Base-by-base conservation (phyloP, 2,329 filamentous ascomycete species). In the Colletotrichum gigasporum region DNA sequence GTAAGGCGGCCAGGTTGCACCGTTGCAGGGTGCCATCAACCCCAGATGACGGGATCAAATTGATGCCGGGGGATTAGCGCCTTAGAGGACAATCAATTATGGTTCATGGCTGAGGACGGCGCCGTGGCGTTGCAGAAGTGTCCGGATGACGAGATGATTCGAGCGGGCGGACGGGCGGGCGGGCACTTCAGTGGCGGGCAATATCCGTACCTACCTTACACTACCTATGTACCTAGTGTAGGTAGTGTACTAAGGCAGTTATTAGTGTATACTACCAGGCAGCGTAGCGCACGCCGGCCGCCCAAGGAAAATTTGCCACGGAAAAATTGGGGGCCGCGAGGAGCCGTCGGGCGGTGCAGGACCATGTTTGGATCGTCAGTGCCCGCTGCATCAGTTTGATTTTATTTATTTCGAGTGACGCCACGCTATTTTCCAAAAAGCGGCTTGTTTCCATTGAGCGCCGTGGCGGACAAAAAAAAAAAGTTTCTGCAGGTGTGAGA, bases 401-500 rank as follows among this genome's bases (percentile, higher is more conserved):
- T 55, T 45, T 30, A 11, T 34, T 34, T 26, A 32, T 20, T 47
- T 37, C 37, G 35, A 59, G 45, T 30, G 30, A 54, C 47, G 47
- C 20, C 11, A 53, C 18, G n/a, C n/a, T n/a, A n/a, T n/a, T n/a
- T n/a, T n/a, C 7, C 55, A 41, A 48, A 55, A 55, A 10, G 39
- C 41, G 41, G 47, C 61, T 41, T 60, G 55, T 53, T 60, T 60
- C 41, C 32, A 14, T 51, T 22, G 16, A 35, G 42, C 28, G 42
- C 48, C 26, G 41, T 41, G 41, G 61, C 41, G 48, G 48, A n/a
- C 32, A 48, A 47, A 28, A 32, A 60, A 48, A 47, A 28, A 32
- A 60, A 48, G 55, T 61, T 64, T 64, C 61, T 42, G 47, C 26
- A 34, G 39, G 24, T 60, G 55, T 64, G 35, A 7, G 61, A 52